Evolutionary conservation across 2,329 filamentous ascomycete species (phyloP).

Genomic region (Neurospora crassa): DNA sequence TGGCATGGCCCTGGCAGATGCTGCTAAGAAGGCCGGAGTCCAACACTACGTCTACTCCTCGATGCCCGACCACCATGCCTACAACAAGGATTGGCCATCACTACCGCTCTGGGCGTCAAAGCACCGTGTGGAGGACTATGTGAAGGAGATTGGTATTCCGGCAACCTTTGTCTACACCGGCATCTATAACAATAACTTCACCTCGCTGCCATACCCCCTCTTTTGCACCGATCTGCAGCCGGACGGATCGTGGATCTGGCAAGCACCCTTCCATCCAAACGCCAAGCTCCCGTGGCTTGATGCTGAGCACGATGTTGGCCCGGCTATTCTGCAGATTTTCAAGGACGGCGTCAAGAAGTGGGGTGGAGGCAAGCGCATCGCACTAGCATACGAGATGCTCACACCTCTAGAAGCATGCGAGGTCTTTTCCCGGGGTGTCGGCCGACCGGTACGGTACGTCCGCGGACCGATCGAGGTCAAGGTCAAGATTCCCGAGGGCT

Average conservation of each 20-base stretch:
- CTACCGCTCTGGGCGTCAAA: constrained; percentile 89
- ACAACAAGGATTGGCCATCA: constrained; percentile 67
- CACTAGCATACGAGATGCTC: constrained; percentile 82
- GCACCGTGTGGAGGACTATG: constrained; percentile 85
- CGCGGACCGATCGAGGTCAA: constrained; percentile 72
- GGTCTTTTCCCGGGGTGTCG: constrained; percentile 69
- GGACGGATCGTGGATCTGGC: constrained; percentile 85
- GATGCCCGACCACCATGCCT: constrained; percentile 88
- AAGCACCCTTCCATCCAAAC: constrained; percentile 85
- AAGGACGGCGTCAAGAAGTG: constrained; percentile 85
- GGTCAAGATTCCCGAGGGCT: constrained; percentile 78
- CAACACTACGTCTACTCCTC: constrained; percentile 94
- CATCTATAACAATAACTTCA: constrained; percentile 99
- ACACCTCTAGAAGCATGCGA: constrained; percentile 74
- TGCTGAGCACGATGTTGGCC: constrained; percentile 90
- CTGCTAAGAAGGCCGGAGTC: constrained; percentile 73
- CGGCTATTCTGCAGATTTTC: constrained; percentile 85
- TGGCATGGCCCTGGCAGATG: constrained; percentile 79
- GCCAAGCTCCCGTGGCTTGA: constrained; percentile 90
- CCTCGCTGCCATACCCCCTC: constrained; percentile 79
- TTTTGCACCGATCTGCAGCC: constrained; percentile 87
- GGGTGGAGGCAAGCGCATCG: constrained; percentile 63
- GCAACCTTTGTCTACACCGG: constrained; percentile 93
- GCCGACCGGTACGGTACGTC: constrained; percentile 68
- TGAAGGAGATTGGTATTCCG: constrained; percentile 70